These are phyloP conservation scores for Phaffia australis DNA, from an alignment of 768 basidiomycete genomes.

Conservation along the genomic window DNA sequence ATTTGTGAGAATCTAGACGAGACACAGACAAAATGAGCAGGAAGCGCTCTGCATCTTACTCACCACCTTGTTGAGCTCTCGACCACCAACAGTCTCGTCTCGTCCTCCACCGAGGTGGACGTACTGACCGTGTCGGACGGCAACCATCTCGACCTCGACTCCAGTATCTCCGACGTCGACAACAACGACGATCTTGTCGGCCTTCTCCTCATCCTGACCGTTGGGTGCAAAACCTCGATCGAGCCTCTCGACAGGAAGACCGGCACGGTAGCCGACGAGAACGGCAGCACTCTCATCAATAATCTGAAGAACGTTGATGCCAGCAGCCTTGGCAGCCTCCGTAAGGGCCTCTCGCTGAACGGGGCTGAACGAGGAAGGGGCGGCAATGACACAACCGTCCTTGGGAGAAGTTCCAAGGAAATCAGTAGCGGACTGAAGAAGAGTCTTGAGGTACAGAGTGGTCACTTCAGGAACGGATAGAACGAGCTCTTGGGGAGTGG, in stretches of 20 bases:
- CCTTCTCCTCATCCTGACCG: slow-evolving; percentile 35
- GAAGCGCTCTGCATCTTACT: slow-evolving; percentile 20
- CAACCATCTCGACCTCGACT: slow-evolving; percentile 35
- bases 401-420: slow-evolving; percentile 68
- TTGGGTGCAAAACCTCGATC: slow-evolving; percentile 35
- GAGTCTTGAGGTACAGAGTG: slow-evolving; percentile 70
- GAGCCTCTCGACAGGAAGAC: slow-evolving; percentile 35
- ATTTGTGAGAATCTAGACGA: slow-evolving; percentile 55
- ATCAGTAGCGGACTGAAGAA: slow-evolving; percentile 76
- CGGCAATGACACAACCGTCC: slow-evolving; percentile 69
- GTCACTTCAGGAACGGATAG: slow-evolving; percentile 75
- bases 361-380: slow-evolving; percentile 64
- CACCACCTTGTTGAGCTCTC: slow-evolving; percentile 40
- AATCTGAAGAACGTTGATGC: slow-evolving; percentile 71
- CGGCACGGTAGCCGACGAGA: slow-evolving; percentile 42
- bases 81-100: slow-evolving; percentile 38
- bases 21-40: background rate
- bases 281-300: slow-evolving; percentile 79
- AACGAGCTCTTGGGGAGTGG: slow-evolving; percentile 53
- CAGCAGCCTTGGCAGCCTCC: slow-evolving; percentile 66
- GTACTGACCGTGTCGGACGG: slow-evolving; percentile 38
- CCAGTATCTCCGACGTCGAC: slow-evolving; percentile 40
- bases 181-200: slow-evolving; percentile 39
- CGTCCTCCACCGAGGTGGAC: slow-evolving; percentile 37
- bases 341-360: slow-evolving; percentile 59